These are phyloP conservation scores for Prinsepia uniflora DNA, from an alignment of 306 rosid genomes.

Conservation along the genomic window DNA sequence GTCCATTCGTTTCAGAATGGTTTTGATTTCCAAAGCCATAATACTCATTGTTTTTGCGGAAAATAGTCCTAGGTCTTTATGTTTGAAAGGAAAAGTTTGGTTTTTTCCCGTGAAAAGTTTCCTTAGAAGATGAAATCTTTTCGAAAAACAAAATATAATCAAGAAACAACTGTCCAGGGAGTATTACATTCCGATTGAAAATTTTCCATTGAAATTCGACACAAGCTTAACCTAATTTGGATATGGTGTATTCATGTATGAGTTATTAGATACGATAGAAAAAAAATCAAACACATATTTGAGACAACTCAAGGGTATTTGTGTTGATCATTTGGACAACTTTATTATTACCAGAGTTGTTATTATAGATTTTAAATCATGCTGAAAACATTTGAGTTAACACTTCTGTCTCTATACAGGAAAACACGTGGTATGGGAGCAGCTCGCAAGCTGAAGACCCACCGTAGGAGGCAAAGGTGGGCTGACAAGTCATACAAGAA, in stretches of 20 bases:
- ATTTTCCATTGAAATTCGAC: too few relatives aligned
- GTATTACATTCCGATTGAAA: too few relatives aligned
- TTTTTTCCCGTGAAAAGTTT: neutral
- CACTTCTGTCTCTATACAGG: conserved; percentile 21
- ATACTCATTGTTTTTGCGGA: neutral
- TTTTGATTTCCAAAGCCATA: neutral
- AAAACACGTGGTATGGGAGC: conserved; percentile 67
- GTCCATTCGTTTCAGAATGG: neutral
- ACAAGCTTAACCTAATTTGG: neutral
- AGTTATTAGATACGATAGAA: neutral
- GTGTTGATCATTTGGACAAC: neutral
- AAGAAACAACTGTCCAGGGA: too few relatives aligned
- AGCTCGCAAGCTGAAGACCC: conserved; percentile 64
- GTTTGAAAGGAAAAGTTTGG: too few relatives aligned
- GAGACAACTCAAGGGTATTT: neutral
- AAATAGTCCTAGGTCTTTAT: neutral
- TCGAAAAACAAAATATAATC: too few relatives aligned
- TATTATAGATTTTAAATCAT: neutral
- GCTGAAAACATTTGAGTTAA: neutral
- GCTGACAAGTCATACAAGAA: conserved; percentile 66
- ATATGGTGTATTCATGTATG: too few relatives aligned
- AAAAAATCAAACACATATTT: neutral
- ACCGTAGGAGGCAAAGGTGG: conserved; percentile 64
- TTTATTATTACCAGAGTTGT: neutral
- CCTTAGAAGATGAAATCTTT: neutral